A percentile compares a stretch with the other conserved stretches of the same genome.
These are phyloP conservation scores for Pythium dissotocum DNA, from an alignment of 352 stramenopile species.

Conservation along the genomic window DNA sequence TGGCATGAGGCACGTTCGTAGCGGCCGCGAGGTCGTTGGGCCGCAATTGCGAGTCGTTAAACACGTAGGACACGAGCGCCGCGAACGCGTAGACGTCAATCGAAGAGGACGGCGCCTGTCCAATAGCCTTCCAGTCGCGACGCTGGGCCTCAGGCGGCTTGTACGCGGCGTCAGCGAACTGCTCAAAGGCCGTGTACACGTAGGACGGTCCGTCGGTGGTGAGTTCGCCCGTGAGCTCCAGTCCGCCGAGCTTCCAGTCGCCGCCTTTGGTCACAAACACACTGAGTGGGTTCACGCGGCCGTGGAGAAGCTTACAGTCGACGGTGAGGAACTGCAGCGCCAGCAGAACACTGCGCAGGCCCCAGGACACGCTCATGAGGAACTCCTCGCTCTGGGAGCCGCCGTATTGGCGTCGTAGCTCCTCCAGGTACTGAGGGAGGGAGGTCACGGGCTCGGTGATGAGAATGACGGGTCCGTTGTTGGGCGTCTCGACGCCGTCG, in stretches of 20 bases:
- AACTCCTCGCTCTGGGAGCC: constrained; percentile 60
- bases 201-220: constrained; percentile 79
- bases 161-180: constrained; percentile 84
- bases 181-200: constrained; percentile 77
- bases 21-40: constrained; percentile 54
- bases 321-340: constrained; percentile 93
- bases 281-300: constrained; percentile 85
- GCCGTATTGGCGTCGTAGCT: constrained; percentile 64
- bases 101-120: constrained; percentile 45
- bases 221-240: constrained; percentile 89
- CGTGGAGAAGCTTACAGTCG: constrained; percentile 94
- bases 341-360: constrained; percentile 90
- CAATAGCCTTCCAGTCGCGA: constrained; percentile 74
- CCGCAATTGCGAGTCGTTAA: constrained; percentile 71
- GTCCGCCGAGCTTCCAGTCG: constrained; percentile 95
- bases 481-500: constrained; percentile 71
- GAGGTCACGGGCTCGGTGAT: constrained; percentile 94
- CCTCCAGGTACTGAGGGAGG: constrained; percentile 88
- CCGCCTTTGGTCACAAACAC: constrained; percentile 95
- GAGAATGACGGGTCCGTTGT: constrained; percentile 90
- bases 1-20: constrained; percentile 64
- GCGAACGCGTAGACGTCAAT: constrained; percentile 82
- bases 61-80: constrained; percentile 75
- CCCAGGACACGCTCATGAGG: constrained; percentile 91
- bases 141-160: constrained; percentile 82